These are phyloP conservation scores for Bipolaris oryzae DNA, from an alignment of 2,329 filamentous ascomycete genomes.

Conservation along the genomic window DNA sequence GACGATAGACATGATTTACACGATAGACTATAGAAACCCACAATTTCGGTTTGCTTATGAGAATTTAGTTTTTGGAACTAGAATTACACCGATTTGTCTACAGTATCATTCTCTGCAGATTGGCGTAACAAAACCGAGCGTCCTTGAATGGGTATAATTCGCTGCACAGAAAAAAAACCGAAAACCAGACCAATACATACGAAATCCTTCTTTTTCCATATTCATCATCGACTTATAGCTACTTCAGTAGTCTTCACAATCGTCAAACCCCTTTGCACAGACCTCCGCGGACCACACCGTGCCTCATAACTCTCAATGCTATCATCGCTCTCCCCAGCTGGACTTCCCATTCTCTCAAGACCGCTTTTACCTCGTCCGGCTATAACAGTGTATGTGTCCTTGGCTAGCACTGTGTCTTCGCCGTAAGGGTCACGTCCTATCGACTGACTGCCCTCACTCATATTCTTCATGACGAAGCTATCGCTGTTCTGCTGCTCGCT, in stretches of 20 bases:
- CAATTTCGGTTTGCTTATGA: not conserved
- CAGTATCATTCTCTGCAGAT: not conserved
- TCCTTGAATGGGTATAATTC: conserved; percentile 1
- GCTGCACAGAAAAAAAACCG: not conserved
- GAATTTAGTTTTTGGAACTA: not conserved
- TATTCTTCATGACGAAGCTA: conserved; percentile 20
- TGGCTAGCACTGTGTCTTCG: conserved; percentile 20
- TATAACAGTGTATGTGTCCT: conserved; percentile 16
- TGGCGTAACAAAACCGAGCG: not conserved
- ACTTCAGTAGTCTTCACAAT: conserved; percentile 33
- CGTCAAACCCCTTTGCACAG: conserved; percentile 13
- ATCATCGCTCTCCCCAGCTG: conserved; percentile 5
- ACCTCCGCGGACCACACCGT: conserved; percentile 12
- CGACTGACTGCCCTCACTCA: conserved; percentile 15
- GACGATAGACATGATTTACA: conserved; percentile 17
- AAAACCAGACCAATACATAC: not conserved
- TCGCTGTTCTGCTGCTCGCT: conserved; percentile 4
- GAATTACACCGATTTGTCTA: not conserved
- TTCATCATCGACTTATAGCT: conserved; percentile 12
- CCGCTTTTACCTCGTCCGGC: conserved; percentile 11
- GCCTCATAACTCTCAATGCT: conserved; percentile 9
- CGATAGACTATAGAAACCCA: conserved; percentile 21
- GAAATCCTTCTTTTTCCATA: not conserved
- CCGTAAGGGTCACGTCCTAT: conserved; percentile 15
- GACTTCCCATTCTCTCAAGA: not conserved